Percentiles rank a stretch among this genome's conserved stretches.
Conservation (phyloP, 106 monocot genomes). For the Iris macrosiphon region DNA sequence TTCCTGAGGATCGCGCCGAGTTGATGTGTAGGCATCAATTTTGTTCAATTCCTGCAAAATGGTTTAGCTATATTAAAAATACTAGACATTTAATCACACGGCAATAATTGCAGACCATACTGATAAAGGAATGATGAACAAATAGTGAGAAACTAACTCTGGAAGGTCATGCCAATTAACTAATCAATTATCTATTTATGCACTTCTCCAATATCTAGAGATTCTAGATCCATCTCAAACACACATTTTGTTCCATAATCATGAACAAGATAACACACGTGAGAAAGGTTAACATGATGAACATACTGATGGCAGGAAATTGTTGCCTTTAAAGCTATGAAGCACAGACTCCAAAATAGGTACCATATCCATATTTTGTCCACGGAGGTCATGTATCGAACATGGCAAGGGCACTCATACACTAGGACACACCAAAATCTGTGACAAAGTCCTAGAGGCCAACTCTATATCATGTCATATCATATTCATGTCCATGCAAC, state of each 20-base stretch:
- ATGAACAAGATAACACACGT: background rate
- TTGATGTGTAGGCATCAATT: slow-evolving; percentile 47
- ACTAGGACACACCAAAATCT: no score
- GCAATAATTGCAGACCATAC: background rate
- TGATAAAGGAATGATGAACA: background rate
- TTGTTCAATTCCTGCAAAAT: slow-evolving; percentile 48
- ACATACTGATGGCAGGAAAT: no score
- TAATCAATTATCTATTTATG: background rate
- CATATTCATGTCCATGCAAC: no score
- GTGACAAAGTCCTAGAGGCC: no score
- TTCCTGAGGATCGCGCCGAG: slow-evolving; percentile 29
- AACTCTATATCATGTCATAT: no score
- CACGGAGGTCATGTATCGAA: no score
- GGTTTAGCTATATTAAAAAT: background rate
- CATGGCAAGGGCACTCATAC: no score
- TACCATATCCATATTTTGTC: no score
- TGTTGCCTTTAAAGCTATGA: no score
- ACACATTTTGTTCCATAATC: background rate
- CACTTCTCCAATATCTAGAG: background rate
- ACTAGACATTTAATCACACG: background rate
- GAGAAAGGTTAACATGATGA: no score
- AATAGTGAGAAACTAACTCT: background rate
- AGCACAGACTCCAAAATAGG: no score
- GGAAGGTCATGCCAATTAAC: background rate
- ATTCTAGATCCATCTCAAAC: background rate